Base-by-base conservation (phyloP, 2,329 filamentous ascomycete genomes). In the Hypoxylon sp. region DNA sequence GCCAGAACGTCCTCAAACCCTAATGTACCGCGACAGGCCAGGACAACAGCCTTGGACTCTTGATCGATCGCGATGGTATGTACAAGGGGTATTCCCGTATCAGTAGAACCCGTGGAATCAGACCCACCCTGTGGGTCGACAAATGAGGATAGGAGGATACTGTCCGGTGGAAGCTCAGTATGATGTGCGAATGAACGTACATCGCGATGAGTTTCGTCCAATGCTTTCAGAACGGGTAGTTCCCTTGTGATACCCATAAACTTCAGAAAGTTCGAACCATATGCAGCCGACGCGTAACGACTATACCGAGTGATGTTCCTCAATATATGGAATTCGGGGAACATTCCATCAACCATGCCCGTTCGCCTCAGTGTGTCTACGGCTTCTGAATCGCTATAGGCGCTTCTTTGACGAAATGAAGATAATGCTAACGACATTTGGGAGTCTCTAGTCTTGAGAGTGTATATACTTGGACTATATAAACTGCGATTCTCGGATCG, bases 61-160 rank as follows among this genome's bases (percentile, higher is more conserved):
- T 91, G 89, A 71, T 93, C 91, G 0, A 93, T 80, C 1, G 89
- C 89, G 36, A 93, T 87, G 72, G 92, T 93, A 77, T 93, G 91
- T 2, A 93, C 90, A 17, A 93, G 82, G 1, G 91, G 91, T 61
- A 92, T 86, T 0, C 90, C 90, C 0, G 87, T 89, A 36, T 87
- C 87, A 1, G 87, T 91, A 21, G 88, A 85, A 0, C 90, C 90
- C 2, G 86, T 85, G 0, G 87, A 84, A 72, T 91, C 90, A 1
- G 89, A 86, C 2, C 90, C 90, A 30, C 90, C 90, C 60, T 90
- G 86, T 1, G 88, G 85, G 73, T 93, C 90, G 43, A 91, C 87
- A 73, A 91, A 92, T 0, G 91, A 93, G 0, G 90, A 90, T 2
- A 93, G 79, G 1, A 93, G 80, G 49, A 91, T 86, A 55, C 85